phyloP scores from a whole-genome alignment of 192 early-diverging fungal genomes.

The Coemansia sp. region DNA sequence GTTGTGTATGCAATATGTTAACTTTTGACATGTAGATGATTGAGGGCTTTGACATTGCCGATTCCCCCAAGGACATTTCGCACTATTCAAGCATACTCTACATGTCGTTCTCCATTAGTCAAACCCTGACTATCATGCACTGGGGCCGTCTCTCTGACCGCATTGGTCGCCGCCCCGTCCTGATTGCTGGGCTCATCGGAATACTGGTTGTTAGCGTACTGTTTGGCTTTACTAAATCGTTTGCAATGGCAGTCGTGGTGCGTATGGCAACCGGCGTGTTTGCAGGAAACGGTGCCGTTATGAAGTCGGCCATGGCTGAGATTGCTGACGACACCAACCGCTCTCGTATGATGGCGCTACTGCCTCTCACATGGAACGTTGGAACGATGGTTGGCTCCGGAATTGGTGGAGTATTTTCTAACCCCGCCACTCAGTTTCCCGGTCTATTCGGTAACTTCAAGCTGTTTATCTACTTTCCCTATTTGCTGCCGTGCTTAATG shows the following conservation, averaged over 20 bases:
- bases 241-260: constrained; percentile 61
- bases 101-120: constrained; percentile 57
- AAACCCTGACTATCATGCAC: constrained; percentile 57
- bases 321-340: constrained; percentile 82
- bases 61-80: constrained; percentile 75
- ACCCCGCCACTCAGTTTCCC: constrained; percentile 72
- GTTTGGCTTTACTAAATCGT: constrained; percentile 70
- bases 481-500: constrained; percentile 80
- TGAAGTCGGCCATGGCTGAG: constrained; percentile 81
- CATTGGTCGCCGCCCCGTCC: constrained; percentile 77
- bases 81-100: constrained; percentile 66
- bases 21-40: constrained; percentile 19
- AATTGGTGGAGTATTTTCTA: constrained; percentile 75
- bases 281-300: constrained; percentile 77
- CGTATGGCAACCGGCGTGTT: constrained; percentile 68
- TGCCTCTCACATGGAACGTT: constrained; percentile 71
- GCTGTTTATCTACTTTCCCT: constrained; percentile 74
- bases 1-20: neutral
- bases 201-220: constrained; percentile 66
- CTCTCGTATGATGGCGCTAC: constrained; percentile 71
- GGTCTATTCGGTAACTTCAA: constrained; percentile 58
- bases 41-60: constrained; percentile 54
- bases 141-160: constrained; percentile 80
- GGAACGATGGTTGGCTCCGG: constrained; percentile 68
- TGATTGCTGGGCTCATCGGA: constrained; percentile 76